Evolutionary conservation across 83 land plant species (phyloP).

Genomic region (Picea abies): DNA sequence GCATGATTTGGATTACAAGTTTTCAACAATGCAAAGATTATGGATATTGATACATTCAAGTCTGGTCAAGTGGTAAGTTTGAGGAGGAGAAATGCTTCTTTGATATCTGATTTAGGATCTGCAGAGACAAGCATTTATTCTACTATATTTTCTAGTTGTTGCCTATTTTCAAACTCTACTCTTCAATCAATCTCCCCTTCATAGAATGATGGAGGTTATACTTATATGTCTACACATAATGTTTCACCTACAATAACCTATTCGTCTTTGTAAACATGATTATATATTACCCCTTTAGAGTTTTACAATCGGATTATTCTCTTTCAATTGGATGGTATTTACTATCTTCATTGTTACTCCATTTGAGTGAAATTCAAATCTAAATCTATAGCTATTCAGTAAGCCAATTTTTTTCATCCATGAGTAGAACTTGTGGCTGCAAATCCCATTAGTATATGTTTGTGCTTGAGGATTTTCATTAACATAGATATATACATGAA

Average conservation of each 20-base stretch:
- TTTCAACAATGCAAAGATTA: conserved; percentile 9
- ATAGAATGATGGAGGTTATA: not conserved
- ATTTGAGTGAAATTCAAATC: conserved; percentile 1
- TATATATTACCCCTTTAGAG: conserved; percentile 7
- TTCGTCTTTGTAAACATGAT: not conserved
- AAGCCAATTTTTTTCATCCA: not conserved
- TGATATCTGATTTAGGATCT: not conserved
- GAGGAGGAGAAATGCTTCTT: conserved; percentile 2
- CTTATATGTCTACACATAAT: not conserved
- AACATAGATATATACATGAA: not conserved
- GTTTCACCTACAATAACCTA: not conserved
- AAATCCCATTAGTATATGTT: not conserved
- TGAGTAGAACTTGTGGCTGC: not conserved
- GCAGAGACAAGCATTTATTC: conserved; percentile 17
- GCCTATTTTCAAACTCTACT: not conserved
- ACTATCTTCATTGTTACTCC: not conserved
- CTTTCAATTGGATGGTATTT: not conserved
- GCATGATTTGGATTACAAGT: conserved; percentile 3
- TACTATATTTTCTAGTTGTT: not conserved
- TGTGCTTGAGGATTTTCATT: not conserved
- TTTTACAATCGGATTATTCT: conserved; percentile 10
- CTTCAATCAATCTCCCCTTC: not conserved
- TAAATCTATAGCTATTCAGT: not conserved
- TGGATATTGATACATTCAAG: conserved; percentile 8
- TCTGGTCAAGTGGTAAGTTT: not conserved